These are phyloP conservation scores for Colletotrichum lindemuthianum DNA, from an alignment of 2,329 filamentous ascomycete genomes.

Conservation along the genomic window DNA sequence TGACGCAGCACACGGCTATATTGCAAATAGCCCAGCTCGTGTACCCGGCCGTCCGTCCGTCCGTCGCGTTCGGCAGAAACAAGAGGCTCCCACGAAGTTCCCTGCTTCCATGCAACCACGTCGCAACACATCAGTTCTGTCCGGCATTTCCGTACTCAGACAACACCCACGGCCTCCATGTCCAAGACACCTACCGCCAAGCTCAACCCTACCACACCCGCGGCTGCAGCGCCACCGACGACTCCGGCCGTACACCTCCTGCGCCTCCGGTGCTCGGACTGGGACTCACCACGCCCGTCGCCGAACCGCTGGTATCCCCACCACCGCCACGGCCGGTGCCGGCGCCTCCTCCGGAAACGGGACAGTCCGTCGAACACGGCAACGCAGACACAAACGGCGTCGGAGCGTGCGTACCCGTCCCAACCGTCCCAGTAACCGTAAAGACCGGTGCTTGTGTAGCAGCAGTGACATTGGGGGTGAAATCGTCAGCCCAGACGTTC, in stretches of 20 bases:
- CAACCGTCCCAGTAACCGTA: constrained; percentile 13
- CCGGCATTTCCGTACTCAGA: constrained; percentile 4
- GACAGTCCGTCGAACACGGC: constrained; percentile 53
- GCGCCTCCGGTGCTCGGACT: constrained; percentile 28
- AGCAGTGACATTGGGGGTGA: constrained; percentile 46
- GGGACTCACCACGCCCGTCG: constrained; percentile 17
- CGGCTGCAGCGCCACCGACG: not conserved
- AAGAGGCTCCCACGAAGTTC: not conserved
- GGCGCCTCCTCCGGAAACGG: constrained; percentile 41
- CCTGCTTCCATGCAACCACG: constrained; percentile 7
- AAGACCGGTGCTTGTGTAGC: constrained; percentile 48
- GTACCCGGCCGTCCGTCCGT: too few species aligned
- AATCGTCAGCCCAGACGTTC: constrained; percentile 42
- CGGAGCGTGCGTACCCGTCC: constrained; percentile 44
- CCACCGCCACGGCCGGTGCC: constrained; percentile 2
- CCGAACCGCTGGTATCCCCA: constrained; percentile 10
- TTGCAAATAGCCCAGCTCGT: too few species aligned
- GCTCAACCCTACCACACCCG: constrained; percentile 24
- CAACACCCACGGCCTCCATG: constrained; percentile 22
- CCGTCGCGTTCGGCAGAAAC: too few species aligned
- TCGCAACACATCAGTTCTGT: not conserved
- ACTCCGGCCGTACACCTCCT: constrained; percentile 15
- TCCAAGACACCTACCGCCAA: constrained; percentile 22
- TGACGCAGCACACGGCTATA: too few species aligned
- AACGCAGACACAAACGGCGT: constrained; percentile 53